A percentile compares a stretch with the other conserved stretches of the same genome.
These are phyloP conservation scores for Nicotiana tomentosiformis DNA, from an alignment of 257 asterid species.

Conservation along the genomic window DNA sequence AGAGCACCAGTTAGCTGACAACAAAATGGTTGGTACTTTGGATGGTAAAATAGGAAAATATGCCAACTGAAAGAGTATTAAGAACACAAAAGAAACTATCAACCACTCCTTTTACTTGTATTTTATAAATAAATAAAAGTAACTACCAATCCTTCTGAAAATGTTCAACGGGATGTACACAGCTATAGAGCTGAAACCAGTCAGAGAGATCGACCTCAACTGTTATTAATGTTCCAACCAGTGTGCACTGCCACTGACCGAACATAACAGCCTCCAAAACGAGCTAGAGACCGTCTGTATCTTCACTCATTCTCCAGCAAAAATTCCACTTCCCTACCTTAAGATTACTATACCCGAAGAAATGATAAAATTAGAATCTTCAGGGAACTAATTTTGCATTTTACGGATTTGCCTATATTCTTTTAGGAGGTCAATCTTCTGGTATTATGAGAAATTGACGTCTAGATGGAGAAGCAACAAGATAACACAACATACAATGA, in stretches of 20 bases:
- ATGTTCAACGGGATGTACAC: neutral
- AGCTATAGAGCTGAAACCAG: neutral
- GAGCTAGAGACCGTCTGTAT: neutral
- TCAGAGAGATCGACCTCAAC: neutral
- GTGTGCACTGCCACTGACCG: neutral
- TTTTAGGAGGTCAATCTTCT: constrained; percentile 1
- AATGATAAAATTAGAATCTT: neutral
- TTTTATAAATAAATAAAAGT: too few species aligned
- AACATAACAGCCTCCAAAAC: neutral
- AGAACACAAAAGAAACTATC: neutral
- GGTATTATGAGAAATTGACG: neutral
- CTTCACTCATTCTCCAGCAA: neutral
- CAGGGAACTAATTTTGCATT: constrained; percentile 3
- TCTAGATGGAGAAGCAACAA: neutral
- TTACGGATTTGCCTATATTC: neutral
- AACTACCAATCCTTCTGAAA: neutral
- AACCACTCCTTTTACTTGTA: neutral
- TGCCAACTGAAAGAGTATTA: neutral
- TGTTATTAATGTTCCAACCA: neutral
- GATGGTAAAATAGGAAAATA: neutral
- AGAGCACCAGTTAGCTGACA: neutral
- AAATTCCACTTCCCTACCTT: neutral
- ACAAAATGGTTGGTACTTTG: neutral
- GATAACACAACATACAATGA: neutral
- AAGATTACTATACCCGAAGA: neutral